Conservation (phyloP, 345 rosid genomes). For the Pistacia atlantica region DNA sequence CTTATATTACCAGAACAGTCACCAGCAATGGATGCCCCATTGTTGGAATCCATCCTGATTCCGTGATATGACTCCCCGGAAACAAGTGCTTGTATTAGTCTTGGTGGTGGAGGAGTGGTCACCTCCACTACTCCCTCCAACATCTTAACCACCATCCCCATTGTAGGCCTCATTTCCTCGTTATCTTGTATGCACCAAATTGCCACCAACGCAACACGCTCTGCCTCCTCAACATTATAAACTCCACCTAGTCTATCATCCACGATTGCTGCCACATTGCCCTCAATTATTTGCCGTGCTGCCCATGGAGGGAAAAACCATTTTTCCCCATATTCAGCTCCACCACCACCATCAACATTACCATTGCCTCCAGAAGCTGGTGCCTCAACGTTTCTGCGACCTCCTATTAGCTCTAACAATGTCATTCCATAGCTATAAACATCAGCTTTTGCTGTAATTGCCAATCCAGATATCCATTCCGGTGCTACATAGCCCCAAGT, state of each 20-base stretch:
- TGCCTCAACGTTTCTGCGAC: slow-evolving; percentile 66
- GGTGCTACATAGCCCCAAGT: slow-evolving; percentile 75
- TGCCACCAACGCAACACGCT: slow-evolving; percentile 61
- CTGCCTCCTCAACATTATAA: slow-evolving; percentile 55
- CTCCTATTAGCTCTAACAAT: slow-evolving; percentile 64
- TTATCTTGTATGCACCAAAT: slow-evolving; percentile 83
- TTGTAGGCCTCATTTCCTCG: slow-evolving; percentile 64
- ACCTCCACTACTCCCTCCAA: slow-evolving; percentile 72
- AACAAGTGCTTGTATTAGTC: slow-evolving; percentile 76
- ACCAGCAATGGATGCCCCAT: slow-evolving; percentile 23
- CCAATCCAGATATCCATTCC: slow-evolving; percentile 63
- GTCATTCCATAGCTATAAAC: slow-evolving; percentile 80
- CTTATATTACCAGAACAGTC: slow-evolving; percentile 43
- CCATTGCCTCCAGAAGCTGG: slow-evolving; percentile 32
- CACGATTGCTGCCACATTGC: slow-evolving; percentile 49
- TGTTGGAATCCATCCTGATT: slow-evolving; percentile 38
- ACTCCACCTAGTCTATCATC: slow-evolving; percentile 49
- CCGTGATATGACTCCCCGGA: slow-evolving; percentile 79
- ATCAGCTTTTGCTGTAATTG: slow-evolving; percentile 68
- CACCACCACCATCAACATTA: slow-evolving; percentile 16
- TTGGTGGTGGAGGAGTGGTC: slow-evolving; percentile 69
- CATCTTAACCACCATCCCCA: slow-evolving; percentile 74
- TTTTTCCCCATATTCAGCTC: slow-evolving; percentile 36
- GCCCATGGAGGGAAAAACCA: slow-evolving; percentile 98
- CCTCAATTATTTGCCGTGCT: slow-evolving; percentile 64